Conservation (phyloP, 345 rosid species). For the Salix koriyanagi region DNA sequence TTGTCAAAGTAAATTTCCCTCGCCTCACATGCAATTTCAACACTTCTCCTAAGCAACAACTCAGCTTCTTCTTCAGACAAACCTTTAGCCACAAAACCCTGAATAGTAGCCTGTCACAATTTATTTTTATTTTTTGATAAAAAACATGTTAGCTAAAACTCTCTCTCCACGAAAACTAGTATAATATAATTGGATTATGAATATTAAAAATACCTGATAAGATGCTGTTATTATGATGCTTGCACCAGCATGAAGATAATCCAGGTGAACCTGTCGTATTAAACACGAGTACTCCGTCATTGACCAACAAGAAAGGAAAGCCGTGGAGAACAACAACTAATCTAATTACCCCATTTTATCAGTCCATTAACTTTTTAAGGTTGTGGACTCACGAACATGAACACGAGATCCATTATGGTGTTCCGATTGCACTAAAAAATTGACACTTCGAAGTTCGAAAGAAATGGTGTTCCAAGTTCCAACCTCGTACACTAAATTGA, state of each 20-base stretch:
- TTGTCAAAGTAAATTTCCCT: slow-evolving; percentile 57
- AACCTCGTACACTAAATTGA: background rate
- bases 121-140: background rate
- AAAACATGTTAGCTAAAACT: background rate
- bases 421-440: background rate
- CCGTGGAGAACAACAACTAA: too few species aligned
- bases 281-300: background rate
- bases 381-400: background rate
- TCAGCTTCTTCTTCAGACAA: slow-evolving; percentile 63
- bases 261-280: slow-evolving; percentile 68
- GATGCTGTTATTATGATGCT: slow-evolving; percentile 74
- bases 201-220: slow-evolving; percentile 54
- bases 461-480: background rate
- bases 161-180: background rate
- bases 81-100: slow-evolving; percentile 84
- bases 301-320: background rate
- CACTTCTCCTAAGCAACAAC: slow-evolving; percentile 57
- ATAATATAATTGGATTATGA: background rate
- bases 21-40: slow-evolving; percentile 82
- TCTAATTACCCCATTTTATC: background rate
- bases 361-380: background rate
- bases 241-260: slow-evolving; percentile 87
- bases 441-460: background rate
- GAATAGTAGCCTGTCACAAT: slow-evolving; percentile 66
- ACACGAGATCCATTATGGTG: background rate